A percentile compares a stretch with the other conserved stretches of the same genome.
Conservation (phyloP, 331 rosid genomes). For the Quercus tomentella region DNA sequence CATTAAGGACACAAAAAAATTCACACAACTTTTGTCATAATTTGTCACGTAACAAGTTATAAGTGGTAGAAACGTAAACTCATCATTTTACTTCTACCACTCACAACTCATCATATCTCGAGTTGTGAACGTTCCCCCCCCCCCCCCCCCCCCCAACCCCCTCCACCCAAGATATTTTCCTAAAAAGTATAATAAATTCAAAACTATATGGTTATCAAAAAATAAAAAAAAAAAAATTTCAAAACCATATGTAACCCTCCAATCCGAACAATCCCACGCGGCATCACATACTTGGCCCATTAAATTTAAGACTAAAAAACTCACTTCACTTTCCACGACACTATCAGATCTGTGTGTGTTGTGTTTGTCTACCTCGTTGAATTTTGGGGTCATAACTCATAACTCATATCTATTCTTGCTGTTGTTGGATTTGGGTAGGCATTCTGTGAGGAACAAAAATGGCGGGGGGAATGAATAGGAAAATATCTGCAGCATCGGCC, state of each 20-base stretch:
- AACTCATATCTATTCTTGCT: neutral
- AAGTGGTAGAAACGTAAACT: rapidly evolving
- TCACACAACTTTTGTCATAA: rapidly evolving
- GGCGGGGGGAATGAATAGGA: conserved; percentile 61
- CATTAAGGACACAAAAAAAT: no score
- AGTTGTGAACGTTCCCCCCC: no score
- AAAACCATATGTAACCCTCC: neutral
- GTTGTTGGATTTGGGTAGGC: neutral
- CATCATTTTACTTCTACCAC: rapidly evolving
- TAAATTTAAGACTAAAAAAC: no score
- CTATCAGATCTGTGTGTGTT: neutral
- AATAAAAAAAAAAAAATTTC: neutral
- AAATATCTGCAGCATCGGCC: conserved; percentile 76
- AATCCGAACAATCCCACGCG: no score
- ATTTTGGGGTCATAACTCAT: conserved; percentile 2
- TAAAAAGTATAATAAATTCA: no score
- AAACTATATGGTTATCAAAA: no score
- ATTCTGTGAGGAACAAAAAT: conserved; percentile 17
- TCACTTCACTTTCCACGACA: no score
- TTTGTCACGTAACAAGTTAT: no score
- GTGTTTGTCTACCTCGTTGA: neutral
- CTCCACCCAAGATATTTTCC: no score
- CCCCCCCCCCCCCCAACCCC: no score
- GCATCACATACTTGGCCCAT: no score
- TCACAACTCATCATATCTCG: no score